Evolutionary conservation across 805 yeast species (phyloP), one percentile per base, ranked within the genome.

Genomic region (Wickerhamiella siamensis): DNA sequence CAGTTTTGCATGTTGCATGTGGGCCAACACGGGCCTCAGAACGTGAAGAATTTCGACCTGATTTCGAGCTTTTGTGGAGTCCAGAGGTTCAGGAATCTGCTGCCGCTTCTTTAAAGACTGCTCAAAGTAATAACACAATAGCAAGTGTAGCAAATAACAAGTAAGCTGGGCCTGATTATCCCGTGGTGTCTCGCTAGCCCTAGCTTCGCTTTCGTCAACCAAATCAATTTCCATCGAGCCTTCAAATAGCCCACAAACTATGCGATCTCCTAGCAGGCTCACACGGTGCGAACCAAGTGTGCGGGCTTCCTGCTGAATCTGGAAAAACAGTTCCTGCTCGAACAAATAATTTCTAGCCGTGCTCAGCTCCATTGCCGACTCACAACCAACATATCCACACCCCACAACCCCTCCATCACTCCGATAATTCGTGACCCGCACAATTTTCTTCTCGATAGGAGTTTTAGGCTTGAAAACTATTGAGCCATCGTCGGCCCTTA

Each of bases 241-340:
- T 47, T 78, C 75, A 33, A 73, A 70, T 16, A 80, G 59, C 46
- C 81, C 83, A 34, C 83, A 66, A 0, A 71, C 66, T 17, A 87
- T 71, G 49, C 75, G 77, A 45, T 77, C 75, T 39, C 71, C 74
- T 40, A 70, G 71, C 24, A 80, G 75, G 15, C 77, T 67, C 3
- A 83, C 88, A 42, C 80, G 78, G 49, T 77, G 74, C 16, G 84
- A 74, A 8, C 78, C 70, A 44, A 88, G 63, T 4, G 67, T 56
- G 24, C 78, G 70, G 1, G 94, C 83, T 59, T 88, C 98, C 47
- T 77, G 73, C 19, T 77, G 68, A 42, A 88, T 60, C 51, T 79
- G 86, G 58, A 73, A 75, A 63, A 83, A 83, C 42, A 88, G 65
- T 58, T 88, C 97, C 53, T 83, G 91, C 55, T 88, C 97, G 62